Evolutionary conservation across 441 rosid species (phyloP), one percentile per base, ranked within the genome.

Genomic region (Kokia cookei): DNA sequence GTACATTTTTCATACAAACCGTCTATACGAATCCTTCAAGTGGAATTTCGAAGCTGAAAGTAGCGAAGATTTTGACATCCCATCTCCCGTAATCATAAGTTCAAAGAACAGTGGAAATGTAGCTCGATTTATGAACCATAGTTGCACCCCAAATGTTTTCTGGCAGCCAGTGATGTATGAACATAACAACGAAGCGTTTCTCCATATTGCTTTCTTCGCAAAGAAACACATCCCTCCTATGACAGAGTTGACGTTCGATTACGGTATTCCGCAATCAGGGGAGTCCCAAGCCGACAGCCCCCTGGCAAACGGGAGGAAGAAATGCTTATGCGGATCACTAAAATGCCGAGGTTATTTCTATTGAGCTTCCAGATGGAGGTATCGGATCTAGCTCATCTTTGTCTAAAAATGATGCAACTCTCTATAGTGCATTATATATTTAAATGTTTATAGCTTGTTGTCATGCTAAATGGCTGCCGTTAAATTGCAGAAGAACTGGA

Each of bases 41-140:
- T 83, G 86, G 85, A 85, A 85, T 53, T 80, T 71, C 15, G 81
- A 83, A 75, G 75, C 84, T 67, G 85, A 73, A 48, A 10, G 69
- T 26, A 67, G 61, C 0, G 83, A 84, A 67, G 78, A 80, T 57
- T 81, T 71, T 19, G 48, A 76, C 19, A 75, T 84, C 59, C 84
- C 87, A 68, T 82, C 81, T 72, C 84, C 90, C 64, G 62, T 88
- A 17, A 42, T 82, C 29, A 84, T 88, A 71, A 82, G 76, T 79
- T 76, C 88, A 45, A 84, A 82, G 57, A 67, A 72, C 32, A 71
- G 47, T n/a, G 91, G 91, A 11, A 88, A 88, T 75, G 88, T 88
- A 32, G 87, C 87, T 82, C 82, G 90, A 62, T 88, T 88, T 63
- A 86, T 88, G 86, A 88, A 88, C 60, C 88, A 88, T 10, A 88